Base-by-base conservation (phyloP, 73 alveolate species). In the Blepharisma japonicum region DNA sequence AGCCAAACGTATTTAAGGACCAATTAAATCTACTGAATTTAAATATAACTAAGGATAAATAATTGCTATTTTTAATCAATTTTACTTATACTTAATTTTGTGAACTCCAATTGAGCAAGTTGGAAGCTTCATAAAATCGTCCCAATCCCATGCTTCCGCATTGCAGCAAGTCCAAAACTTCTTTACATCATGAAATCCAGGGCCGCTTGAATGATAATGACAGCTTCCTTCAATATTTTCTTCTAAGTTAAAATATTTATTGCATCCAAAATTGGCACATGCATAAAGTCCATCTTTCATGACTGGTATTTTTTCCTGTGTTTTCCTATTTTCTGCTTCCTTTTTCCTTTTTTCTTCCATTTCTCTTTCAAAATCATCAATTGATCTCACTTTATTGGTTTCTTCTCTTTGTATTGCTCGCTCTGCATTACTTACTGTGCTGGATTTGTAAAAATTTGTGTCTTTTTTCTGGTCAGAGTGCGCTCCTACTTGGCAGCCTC, bases 121-220 rank as follows among this genome's bases (percentile, higher is more conserved):
- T 51, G 98, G 98, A 45, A 97, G 79, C 89, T 97, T 96, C 97
- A 91, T 90, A 82, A 97, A 97, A 46, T 97, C 99, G 55, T 97
- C 99, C 99, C 99, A 97, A 85, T 97, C 99, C 85, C 95, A 97
- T 68, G 99, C 97, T 45, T 70, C 55, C 25, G 32, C 32, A 5
- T 70, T 70, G 66, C 80, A 70, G 90, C 99, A 96, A 9, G 97
- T 85, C 99, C 99, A 96, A 54, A 95, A 98, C 78, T 96, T 96
- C 82, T 94, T 96, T 14, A 92, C 68, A 79, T 96, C 99, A 50
- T 96, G 99, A 82, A 96, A 96, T 79, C 94, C 90, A 47, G 99
- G 99, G 78, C 90, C 92, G 32, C 98, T 98, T 61, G 95, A 87
- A 78, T 96, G 99, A 85, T 90, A 90, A 47, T 83, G 84, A 68